Evolutionary conservation across 2,329 filamentous ascomycete genomes (phyloP).

Genomic region (Penicillium sp.): DNA sequence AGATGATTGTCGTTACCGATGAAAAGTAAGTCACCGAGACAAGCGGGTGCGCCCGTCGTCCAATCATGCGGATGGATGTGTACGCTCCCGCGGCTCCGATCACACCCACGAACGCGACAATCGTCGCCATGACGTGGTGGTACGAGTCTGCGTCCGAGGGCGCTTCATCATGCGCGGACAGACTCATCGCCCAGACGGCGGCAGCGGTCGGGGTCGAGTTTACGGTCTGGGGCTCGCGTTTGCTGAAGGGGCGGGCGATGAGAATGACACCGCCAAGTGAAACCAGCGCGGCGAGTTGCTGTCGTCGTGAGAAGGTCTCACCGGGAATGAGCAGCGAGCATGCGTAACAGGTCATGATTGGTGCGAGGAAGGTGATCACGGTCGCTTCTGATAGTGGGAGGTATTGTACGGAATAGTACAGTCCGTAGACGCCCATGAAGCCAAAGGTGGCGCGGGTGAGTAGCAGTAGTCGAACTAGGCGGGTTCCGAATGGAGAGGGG

Average conservation of each 20-base stretch:
- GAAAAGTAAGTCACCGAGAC: slow-evolving; percentile 85
- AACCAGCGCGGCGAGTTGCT: slow-evolving; percentile 73
- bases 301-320: slow-evolving; percentile 75
- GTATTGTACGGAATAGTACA: slow-evolving; percentile 75
- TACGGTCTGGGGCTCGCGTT: slow-evolving; percentile 6
- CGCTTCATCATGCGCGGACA: slow-evolving; percentile 19
- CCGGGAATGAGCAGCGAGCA: slow-evolving; percentile 70
- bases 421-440: slow-evolving; percentile 76
- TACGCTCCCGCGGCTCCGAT: slow-evolving; percentile 73
- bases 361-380: slow-evolving; percentile 84
- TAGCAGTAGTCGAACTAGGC: slow-evolving; percentile 67
- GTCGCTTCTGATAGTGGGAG: slow-evolving; percentile 84
- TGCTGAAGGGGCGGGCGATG: slow-evolving; percentile 68
- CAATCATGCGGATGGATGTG: slow-evolving; percentile 78
- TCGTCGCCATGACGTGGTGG: slow-evolving; percentile 70
- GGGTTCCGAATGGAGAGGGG: slow-evolving; percentile 68
- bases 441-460: slow-evolving; percentile 69
- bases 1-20: slow-evolving; percentile 68
- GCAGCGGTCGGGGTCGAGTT: slow-evolving; percentile 19
- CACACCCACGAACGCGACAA: slow-evolving; percentile 73
- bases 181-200: slow-evolving; percentile 2
- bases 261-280: slow-evolving; percentile 79
- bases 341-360: slow-evolving; percentile 75
- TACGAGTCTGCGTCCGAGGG: slow-evolving; percentile 52
- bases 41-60: slow-evolving; percentile 76